Evolutionary conservation across 1,139 yeast species (phyloP), one percentile per base, ranked within the genome.

Genomic region (Casaregolazyma lundiana): DNA sequence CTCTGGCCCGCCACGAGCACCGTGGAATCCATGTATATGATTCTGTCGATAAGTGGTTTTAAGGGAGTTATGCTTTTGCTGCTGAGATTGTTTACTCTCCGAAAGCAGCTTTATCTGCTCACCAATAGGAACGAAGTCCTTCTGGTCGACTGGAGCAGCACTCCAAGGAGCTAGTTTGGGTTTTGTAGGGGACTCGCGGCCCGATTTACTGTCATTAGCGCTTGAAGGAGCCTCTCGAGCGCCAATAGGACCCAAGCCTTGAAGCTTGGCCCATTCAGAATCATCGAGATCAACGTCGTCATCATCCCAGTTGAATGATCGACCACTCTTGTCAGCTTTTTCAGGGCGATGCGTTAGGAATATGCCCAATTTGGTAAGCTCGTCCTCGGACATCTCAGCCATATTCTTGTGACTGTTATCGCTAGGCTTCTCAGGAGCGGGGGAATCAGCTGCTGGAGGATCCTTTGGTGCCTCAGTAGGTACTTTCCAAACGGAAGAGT

Each of bases 261-360:
- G 38, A 9, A 24, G 50, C 32, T 26, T 52, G 53, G 44, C 54
- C 64, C 40, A 55, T 55, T 62, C 55, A 53, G 39, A 57, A 7
- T 38, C 42, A 13, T 42, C 43, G 19, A 37, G 30, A 38, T 26
- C 34, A 9, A 58, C 24, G 47, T 69, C 73, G 46, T 68, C 73
- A 26, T 69, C 72, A 41, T 64, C 72, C 73, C 73, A 69, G 52
- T 65, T 64, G 51, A 64, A 59, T 37, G 43, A 30, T 2, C 43
- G 26, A 6, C 16, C 13, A 13, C 17, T 32, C 21, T 30, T 20
- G 9, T 42, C 50, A 30, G 53, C 59, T 30, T 54, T 42, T 8
- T 60, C 55, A 11, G 63, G 58, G 32, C 63, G 56, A 30, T 64
- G 66, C 1, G 70, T 58, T 20, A 67, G 53, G 35, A 60, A 62